A percentile compares a stretch with the other conserved stretches of the same genome.
phyloP scores from a whole-genome alignment of 805 yeast species.

The Metschnikowia colocasiae region DNA sequence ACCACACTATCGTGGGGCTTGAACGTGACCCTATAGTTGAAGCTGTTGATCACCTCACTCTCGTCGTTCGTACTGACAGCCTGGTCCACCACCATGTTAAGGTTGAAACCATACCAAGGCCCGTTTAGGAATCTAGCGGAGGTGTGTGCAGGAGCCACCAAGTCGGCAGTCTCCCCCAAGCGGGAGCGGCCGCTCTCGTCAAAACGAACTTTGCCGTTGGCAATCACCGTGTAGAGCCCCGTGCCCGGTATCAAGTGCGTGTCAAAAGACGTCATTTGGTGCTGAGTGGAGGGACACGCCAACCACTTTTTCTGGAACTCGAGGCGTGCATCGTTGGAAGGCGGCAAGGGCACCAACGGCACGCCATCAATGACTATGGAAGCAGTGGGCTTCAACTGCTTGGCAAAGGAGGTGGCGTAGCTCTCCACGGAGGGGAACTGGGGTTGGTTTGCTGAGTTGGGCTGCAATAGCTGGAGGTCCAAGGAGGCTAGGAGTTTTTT shows the following conservation, averaged over 20 bases:
- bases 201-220: constrained; percentile 62
- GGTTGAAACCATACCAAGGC: constrained; percentile 63
- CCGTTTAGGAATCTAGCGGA: constrained; percentile 56
- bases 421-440: constrained; percentile 32
- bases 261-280: constrained; percentile 60
- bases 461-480: constrained; percentile 32
- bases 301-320: constrained; percentile 60
- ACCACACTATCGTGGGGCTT: constrained; percentile 52
- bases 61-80: constrained; percentile 31
- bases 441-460: constrained; percentile 14
- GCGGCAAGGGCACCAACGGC: constrained; percentile 40
- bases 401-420: constrained; percentile 45
- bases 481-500: constrained; percentile 33
- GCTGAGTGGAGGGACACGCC: constrained; percentile 55
- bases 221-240: constrained; percentile 47
- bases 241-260: constrained; percentile 67
- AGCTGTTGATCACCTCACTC: constrained; percentile 50
- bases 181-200: constrained; percentile 73
- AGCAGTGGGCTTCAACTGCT: constrained; percentile 48
- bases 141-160: constrained; percentile 24
- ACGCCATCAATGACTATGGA: constrained; percentile 58
- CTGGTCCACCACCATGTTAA: constrained; percentile 60
- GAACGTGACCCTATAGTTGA: constrained; percentile 64
- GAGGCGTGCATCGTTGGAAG: constrained; percentile 29
- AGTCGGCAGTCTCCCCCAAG: constrained; percentile 60